Evolutionary conservation across 2,329 filamentous ascomycete genomes (phyloP).

Genomic region (Hirsutella minnesotensis): DNA sequence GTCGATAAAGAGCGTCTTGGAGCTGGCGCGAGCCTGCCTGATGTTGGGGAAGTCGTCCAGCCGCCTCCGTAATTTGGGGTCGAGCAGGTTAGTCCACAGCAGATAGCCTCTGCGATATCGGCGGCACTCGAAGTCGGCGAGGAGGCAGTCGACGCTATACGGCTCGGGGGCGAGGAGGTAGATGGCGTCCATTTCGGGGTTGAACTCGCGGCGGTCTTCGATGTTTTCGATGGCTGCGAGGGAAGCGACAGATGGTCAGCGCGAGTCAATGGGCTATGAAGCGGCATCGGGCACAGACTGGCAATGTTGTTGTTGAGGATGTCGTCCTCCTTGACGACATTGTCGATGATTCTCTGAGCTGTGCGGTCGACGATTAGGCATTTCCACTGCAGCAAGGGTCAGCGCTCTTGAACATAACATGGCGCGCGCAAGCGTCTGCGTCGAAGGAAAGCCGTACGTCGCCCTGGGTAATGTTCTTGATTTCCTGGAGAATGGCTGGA

Average conservation of each 20-base stretch:
- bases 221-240: slow-evolving; percentile 87
- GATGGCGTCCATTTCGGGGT: slow-evolving; percentile 86
- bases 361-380: slow-evolving; percentile 79
- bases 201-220: slow-evolving; percentile 70
- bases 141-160: slow-evolving; percentile 84
- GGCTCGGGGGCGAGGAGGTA: slow-evolving; percentile 80
- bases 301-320: slow-evolving; percentile 95
- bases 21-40: slow-evolving; percentile 64
- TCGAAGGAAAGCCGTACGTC: slow-evolving; percentile 47
- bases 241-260: not conserved
- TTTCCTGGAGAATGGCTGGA: slow-evolving; percentile 29
- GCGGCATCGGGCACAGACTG: slow-evolving; percentile 45
- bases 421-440: not conserved
- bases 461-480: slow-evolving; percentile 67
- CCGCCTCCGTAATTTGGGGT: slow-evolving; percentile 56
- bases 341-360: slow-evolving; percentile 78
- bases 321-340: slow-evolving; percentile 87
- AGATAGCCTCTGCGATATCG: slow-evolving; percentile 71
- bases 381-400: slow-evolving; percentile 63
- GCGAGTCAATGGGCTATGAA: not conserved
- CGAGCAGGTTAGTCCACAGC: slow-evolving; percentile 73
- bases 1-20: slow-evolving; percentile 75
- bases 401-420: not conserved
- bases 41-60: slow-evolving; percentile 61
- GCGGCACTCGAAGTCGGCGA: slow-evolving; percentile 79